Evolutionary conservation across 768 basidiomycete species (phyloP).

Genomic region (Kwoniella mangroviensis): DNA sequence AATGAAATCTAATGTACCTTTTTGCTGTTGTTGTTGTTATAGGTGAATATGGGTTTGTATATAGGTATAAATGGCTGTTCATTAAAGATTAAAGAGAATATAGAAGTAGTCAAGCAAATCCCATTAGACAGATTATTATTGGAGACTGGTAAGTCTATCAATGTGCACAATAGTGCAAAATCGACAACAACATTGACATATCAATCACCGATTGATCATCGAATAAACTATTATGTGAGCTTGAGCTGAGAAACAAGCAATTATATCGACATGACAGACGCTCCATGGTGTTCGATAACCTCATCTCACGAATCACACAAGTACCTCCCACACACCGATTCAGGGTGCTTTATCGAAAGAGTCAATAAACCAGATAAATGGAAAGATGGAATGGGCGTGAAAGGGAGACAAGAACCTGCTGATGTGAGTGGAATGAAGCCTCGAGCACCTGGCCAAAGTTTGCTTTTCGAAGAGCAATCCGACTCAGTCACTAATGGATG

Average conservation of each 20-base stretch:
- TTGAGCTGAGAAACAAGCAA: neutral
- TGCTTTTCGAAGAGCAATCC: no score
- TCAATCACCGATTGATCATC: neutral
- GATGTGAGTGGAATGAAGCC: slow-evolving; percentile 39
- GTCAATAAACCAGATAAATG: slow-evolving; percentile 65
- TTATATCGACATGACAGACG: slow-evolving; percentile 41
- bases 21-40: neutral
- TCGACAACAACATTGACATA: neutral
- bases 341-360: slow-evolving; percentile 25
- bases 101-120: slow-evolving; percentile 65
- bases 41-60: slow-evolving; percentile 77
- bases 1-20: no score
- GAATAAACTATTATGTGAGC: neutral
- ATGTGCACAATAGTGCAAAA: neutral
- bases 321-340: slow-evolving; percentile 36
- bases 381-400: slow-evolving; percentile 67
- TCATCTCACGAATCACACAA: slow-evolving; percentile 49
- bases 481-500: neutral
- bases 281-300: slow-evolving; percentile 55
- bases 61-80: slow-evolving; percentile 77
- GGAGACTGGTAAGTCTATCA: slow-evolving; percentile 67
- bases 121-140: slow-evolving; percentile 68
- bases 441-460: no score
- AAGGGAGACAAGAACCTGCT: slow-evolving; percentile 76
- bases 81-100: slow-evolving; percentile 72